phyloP scores from a whole-genome alignment of 441 rosid genomes.

The Arabidopsis hybrid region DNA sequence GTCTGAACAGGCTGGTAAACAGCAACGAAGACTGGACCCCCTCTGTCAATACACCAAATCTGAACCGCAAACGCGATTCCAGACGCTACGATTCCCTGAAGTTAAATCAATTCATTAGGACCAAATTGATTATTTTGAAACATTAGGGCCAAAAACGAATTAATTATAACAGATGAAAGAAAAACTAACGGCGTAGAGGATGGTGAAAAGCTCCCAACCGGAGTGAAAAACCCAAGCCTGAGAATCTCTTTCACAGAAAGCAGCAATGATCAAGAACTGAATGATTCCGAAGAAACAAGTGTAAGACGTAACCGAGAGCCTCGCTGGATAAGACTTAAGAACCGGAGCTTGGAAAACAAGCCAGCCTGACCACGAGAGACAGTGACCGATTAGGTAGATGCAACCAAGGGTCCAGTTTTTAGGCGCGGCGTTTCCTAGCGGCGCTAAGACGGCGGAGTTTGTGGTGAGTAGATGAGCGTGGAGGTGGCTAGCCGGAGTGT shows the following conservation, averaged over 20 bases:
- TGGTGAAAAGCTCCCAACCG: constrained; percentile 90
- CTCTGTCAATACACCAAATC: constrained; percentile 99
- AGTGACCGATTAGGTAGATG: constrained; percentile 87
- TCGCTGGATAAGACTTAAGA: constrained; percentile 93
- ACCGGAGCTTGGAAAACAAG: constrained; percentile 97
- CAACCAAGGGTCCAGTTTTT: constrained; percentile 98
- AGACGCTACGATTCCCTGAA: constrained; percentile 98
- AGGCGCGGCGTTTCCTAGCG: constrained; percentile 76
- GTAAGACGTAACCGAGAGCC: constrained; percentile 94
- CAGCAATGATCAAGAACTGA: constrained; percentile 92
- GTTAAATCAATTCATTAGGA: neutral
- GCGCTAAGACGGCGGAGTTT: constrained; percentile 42
- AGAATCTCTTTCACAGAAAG: constrained; percentile 67
- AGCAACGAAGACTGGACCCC: constrained; percentile 99
- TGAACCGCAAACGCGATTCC: constrained; percentile 99
- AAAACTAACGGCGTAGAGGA: constrained; percentile 86
- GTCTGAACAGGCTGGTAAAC: constrained; percentile 99
- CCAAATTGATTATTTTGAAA: neutral
- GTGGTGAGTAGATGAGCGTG: constrained; percentile 43
- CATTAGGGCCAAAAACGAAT: neutral
- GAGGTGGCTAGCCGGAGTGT: constrained; percentile 57
- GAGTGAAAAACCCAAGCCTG: constrained; percentile 84
- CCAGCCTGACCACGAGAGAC: constrained; percentile 99
- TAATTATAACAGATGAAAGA: neutral
- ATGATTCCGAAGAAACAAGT: constrained; percentile 96